Evolutionary conservation across 192 early-diverging fungal genomes (phyloP).

Genomic region (Gonapodya prolifera): DNA sequence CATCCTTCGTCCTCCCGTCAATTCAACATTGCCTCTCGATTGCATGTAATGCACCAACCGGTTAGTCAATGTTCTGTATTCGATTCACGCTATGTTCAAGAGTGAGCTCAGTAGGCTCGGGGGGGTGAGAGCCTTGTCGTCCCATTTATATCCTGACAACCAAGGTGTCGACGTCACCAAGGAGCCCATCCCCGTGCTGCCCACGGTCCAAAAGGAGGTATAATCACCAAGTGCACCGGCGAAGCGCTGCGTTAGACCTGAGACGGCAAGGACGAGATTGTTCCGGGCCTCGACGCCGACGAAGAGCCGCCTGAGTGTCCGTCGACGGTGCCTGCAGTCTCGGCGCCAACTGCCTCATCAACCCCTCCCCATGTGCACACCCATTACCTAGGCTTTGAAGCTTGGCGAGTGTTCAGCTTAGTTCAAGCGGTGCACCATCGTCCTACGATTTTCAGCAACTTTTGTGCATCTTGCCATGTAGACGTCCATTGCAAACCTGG

Average conservation of each 20-base stretch:
- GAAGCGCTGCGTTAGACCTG: slow-evolving; percentile 75
- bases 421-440: slow-evolving; percentile 61
- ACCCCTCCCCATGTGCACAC: slow-evolving; percentile 97
- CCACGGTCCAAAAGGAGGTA: slow-evolving; percentile 99
- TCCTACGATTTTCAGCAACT: no score
- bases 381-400: slow-evolving; percentile 79
- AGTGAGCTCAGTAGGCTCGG: no score
- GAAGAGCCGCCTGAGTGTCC: slow-evolving; percentile 94
- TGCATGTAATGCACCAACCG: no score
- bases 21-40: no score
- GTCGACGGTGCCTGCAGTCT: slow-evolving; percentile 98
- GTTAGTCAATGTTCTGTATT: no score
- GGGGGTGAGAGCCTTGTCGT: no score
- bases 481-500: slow-evolving; percentile 84
- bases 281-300: slow-evolving; percentile 96
- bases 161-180: slow-evolving; percentile 90
- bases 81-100: no score
- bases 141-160: no score
- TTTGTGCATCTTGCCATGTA: slow-evolving; percentile 83
- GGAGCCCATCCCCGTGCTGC: slow-evolving; percentile 97
- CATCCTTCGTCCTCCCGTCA: no score
- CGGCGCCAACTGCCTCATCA: slow-evolving; percentile 93
- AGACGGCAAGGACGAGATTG: slow-evolving; percentile 77
- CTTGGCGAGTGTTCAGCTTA: slow-evolving; percentile 84
- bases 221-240: slow-evolving; percentile 91